phyloP scores from a whole-genome alignment of 805 yeast species.

The Candida multigemmis region DNA sequence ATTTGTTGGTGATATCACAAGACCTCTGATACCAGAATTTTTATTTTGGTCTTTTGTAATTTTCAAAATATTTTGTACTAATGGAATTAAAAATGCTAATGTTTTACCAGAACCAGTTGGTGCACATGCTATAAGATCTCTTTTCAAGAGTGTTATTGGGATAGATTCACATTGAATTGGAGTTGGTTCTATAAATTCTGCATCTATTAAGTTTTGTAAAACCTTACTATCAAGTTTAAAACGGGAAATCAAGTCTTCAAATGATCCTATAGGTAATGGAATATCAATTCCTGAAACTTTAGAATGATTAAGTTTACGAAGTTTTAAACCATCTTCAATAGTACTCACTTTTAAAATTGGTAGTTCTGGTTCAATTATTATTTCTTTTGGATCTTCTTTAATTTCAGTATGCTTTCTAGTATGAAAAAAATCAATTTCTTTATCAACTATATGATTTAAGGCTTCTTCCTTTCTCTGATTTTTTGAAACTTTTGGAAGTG shows the following conservation, averaged over 20 bases:
- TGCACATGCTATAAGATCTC: slow-evolving; percentile 88
- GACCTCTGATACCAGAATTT: slow-evolving; percentile 53
- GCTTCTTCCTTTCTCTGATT: slow-evolving; percentile 25
- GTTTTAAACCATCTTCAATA: slow-evolving; percentile 48
- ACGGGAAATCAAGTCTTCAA: slow-evolving; percentile 67
- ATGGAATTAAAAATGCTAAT: slow-evolving; percentile 77
- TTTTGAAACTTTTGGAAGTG: slow-evolving; percentile 15
- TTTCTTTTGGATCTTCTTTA: slow-evolving; percentile 7
- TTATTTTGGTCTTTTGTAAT: slow-evolving; percentile 13
- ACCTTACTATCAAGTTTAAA: slow-evolving; percentile 55
- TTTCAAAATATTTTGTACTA: slow-evolving; percentile 44
- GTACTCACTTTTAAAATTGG: slow-evolving; percentile 39
- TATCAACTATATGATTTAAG: slow-evolving; percentile 45
- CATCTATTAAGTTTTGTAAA: slow-evolving; percentile 52
- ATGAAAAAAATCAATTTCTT: slow-evolving; percentile 79
- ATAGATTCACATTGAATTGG: slow-evolving; percentile 89
- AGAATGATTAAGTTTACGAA: slow-evolving; percentile 53
- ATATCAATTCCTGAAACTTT: slow-evolving; percentile 78
- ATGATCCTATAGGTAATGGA: slow-evolving; percentile 88
- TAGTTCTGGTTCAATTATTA: slow-evolving; percentile 18
- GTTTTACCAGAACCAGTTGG: slow-evolving; percentile 99
- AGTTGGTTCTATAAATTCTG: slow-evolving; percentile 79
- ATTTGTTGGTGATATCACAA: slow-evolving; percentile 88
- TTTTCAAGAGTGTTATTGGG: slow-evolving; percentile 57
- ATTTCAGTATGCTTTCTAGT: slow-evolving; percentile 33